A percentile compares a stretch with the other conserved stretches of the same genome.
These are phyloP conservation scores for Eucalyptus sp. DNA, from an alignment of 345 rosid genomes.

Conservation along the genomic window DNA sequence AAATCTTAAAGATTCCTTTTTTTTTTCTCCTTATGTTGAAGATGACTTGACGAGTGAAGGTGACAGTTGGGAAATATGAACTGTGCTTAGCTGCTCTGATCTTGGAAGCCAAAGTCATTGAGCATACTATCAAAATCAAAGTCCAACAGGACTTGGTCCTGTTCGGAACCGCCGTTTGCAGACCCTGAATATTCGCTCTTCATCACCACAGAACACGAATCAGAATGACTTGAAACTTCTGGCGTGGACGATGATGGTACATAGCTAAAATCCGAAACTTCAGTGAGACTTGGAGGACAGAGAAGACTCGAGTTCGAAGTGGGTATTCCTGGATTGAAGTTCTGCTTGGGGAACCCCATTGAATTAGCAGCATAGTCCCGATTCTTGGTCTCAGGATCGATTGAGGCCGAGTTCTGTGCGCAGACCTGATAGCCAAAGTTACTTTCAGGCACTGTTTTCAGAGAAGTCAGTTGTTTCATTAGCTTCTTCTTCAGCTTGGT, in stretches of 20 bases:
- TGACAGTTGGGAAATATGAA: background rate
- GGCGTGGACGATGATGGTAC: background rate
- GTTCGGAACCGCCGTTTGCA: background rate
- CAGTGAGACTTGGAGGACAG: background rate
- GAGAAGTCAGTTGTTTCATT: background rate
- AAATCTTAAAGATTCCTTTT: background rate
- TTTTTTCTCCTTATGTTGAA: background rate
- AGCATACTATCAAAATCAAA: background rate
- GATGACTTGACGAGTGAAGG: background rate
- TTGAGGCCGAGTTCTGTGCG: background rate
- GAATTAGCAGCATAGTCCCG: background rate
- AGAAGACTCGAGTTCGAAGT: background rate
- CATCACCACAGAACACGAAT: background rate
- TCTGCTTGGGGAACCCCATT: background rate
- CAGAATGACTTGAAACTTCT: background rate
- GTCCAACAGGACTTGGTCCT: background rate
- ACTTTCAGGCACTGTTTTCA: background rate
- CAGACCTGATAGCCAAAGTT: background rate
- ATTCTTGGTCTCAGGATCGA: background rate
- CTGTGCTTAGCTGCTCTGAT: background rate
- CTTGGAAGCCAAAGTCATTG: background rate
- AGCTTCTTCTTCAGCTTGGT: conserved; percentile 6
- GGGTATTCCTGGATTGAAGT: background rate
- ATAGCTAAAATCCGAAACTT: background rate
- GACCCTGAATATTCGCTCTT: background rate